Conservation (phyloP, 1,284 basidiomycete species). For the Boletus sp. region DNA sequence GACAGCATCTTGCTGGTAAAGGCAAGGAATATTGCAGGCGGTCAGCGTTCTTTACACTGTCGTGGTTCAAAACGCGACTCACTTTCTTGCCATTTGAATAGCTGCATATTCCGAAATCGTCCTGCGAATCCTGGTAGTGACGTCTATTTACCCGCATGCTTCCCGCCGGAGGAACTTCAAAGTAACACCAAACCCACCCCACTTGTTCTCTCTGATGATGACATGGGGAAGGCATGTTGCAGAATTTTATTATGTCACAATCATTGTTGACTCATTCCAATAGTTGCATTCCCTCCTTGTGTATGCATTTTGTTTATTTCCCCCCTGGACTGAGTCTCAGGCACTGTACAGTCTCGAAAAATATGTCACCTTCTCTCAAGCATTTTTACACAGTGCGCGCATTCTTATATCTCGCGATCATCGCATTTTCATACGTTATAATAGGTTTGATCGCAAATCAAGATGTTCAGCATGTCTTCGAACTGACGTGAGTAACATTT, state of each 20-base stretch:
- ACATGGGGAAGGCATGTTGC: conserved; percentile 28
- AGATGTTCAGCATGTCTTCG: conserved; percentile 54
- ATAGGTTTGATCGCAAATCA: conserved; percentile 50
- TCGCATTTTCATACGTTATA: conserved; percentile 12
- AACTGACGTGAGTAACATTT: conserved; percentile 52
- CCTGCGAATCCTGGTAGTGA: conserved; percentile 45
- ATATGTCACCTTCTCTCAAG: conserved; percentile 66
- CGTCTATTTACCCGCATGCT: conserved; percentile 48
- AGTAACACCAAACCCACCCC: conserved; percentile 1
- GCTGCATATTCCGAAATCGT: conserved; percentile 49
- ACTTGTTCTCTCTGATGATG: conserved; percentile 26
- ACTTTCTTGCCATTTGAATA: conserved; percentile 22
- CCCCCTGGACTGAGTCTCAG: conserved; percentile 2
- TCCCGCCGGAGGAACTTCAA: conserved; percentile 37
- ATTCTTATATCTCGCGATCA: conserved; percentile 1
- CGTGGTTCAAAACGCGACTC: background rate
- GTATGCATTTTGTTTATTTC: conserved; percentile 42
- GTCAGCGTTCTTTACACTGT: conserved; percentile 31
- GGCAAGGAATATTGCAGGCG: conserved; percentile 57
- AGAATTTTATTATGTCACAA: background rate
- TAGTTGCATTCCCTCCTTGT: conserved; percentile 61
- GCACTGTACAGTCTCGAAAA: conserved; percentile 57
- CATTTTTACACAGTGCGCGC: conserved; percentile 54
- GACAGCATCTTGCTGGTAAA: conserved; percentile 52
- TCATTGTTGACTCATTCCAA: conserved; percentile 10